Evolutionary conservation across 2,329 filamentous ascomycete genomes (phyloP).

Genomic region (Plenodomus biglobosus): DNA sequence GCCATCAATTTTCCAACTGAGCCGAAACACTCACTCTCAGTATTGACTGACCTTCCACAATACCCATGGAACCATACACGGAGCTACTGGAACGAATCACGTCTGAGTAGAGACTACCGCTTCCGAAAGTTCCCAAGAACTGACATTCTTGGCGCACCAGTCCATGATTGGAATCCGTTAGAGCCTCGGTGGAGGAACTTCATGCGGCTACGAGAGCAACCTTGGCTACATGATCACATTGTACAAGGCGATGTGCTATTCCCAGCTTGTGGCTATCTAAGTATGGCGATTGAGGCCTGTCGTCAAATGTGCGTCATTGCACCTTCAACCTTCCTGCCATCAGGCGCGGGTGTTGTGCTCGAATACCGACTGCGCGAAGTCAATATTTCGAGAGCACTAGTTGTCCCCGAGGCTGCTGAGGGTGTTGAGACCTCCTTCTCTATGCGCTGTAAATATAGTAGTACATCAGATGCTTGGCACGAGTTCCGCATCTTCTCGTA

Average conservation of each 20-base stretch:
- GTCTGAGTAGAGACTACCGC: slow-evolving; percentile 18
- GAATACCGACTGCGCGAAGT: slow-evolving; percentile 25
- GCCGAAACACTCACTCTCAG: slow-evolving; percentile 5
- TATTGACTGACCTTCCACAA: slow-evolving; percentile 27
- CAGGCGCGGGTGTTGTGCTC: background rate
- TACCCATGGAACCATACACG: slow-evolving; percentile 41
- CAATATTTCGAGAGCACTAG: slow-evolving; percentile 16
- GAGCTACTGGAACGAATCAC: slow-evolving; percentile 30
- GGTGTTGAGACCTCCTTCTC: slow-evolving; percentile 26
- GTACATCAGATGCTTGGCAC: slow-evolving; percentile 6
- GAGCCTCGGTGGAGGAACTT: slow-evolving; percentile 28
- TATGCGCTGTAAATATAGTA: slow-evolving; percentile 8
- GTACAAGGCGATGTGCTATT: slow-evolving; percentile 26
- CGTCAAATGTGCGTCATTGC: slow-evolving; percentile 9
- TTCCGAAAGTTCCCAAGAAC: slow-evolving; percentile 15
- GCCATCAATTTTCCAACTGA: slow-evolving; percentile 9
- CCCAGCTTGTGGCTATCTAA: slow-evolving; percentile 14
- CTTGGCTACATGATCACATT: slow-evolving; percentile 22
- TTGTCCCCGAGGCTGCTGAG: slow-evolving; percentile 27
- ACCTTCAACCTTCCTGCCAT: slow-evolving; percentile 4
- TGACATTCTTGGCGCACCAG: slow-evolving; percentile 20
- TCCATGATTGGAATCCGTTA: slow-evolving; percentile 11
- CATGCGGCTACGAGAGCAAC: slow-evolving; percentile 22
- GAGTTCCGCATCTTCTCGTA: slow-evolving; percentile 22
- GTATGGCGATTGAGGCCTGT: slow-evolving; percentile 21